These are phyloP conservation scores for Coniochaeta hoffmannii DNA, from an alignment of 2,329 filamentous ascomycete genomes.

Conservation along the genomic window DNA sequence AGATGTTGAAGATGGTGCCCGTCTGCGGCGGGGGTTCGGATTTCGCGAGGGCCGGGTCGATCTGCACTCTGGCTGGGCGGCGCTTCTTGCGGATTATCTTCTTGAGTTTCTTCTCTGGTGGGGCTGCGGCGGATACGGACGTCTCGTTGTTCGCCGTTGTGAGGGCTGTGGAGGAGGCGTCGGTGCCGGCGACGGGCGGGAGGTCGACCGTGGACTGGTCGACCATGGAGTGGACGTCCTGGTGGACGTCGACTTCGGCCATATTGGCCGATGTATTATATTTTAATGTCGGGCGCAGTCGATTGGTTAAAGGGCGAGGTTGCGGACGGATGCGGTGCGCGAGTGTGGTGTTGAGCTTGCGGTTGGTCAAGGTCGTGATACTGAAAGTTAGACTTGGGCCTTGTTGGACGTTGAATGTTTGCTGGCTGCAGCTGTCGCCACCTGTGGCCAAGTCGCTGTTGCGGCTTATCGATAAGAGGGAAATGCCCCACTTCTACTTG, in stretches of 20 bases:
- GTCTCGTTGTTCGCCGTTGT: constrained; percentile 30
- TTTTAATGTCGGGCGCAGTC: no score
- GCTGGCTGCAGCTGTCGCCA: neutral
- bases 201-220: constrained; percentile 5
- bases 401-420: neutral
- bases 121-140: constrained; percentile 34
- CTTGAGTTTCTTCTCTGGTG: constrained; percentile 62
- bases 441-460: neutral
- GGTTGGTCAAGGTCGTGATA: neutral
- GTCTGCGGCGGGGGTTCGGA: constrained; percentile 85
- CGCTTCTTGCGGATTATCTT: constrained; percentile 90
- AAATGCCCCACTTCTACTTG: neutral
- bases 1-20: constrained; percentile 94
- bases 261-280: constrained; percentile 12
- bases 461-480: neutral
- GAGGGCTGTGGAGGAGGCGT: constrained; percentile 24
- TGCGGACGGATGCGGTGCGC: neutral
- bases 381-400: neutral
- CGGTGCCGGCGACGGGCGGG: constrained; percentile 9
- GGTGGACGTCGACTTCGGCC: constrained; percentile 16
- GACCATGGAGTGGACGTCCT: constrained; percentile 8
- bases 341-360: neutral
- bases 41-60: constrained; percentile 76
- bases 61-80: constrained; percentile 81
- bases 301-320: no score